These are phyloP conservation scores for Nannochloropsis gaditana DNA, from an alignment of 108 stramenopile genomes.

Conservation along the genomic window DNA sequence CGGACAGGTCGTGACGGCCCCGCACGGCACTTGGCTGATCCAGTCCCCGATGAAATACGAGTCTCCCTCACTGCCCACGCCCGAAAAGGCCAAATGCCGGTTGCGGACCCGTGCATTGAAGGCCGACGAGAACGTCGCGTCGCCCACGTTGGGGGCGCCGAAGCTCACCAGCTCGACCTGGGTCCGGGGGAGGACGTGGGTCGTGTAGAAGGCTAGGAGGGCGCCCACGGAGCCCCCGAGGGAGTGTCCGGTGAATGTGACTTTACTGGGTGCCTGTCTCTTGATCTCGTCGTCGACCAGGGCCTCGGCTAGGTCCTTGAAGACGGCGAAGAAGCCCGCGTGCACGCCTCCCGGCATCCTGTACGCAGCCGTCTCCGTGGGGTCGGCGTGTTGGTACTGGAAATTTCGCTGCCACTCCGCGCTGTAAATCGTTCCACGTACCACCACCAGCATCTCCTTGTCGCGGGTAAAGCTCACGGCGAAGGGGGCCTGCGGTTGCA, in stretches of 20 bases:
- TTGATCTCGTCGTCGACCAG: background rate
- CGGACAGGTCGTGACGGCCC: constrained; percentile 16
- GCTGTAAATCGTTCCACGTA: background rate
- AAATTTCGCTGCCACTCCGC: constrained; percentile 12
- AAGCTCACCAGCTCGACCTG: background rate
- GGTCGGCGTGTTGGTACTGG: constrained; percentile 4
- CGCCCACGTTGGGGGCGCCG: constrained; percentile 15
- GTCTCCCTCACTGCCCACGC: background rate
- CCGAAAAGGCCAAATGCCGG: constrained; percentile 4
- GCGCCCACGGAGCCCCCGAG: background rate
- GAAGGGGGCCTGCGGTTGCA: constrained; percentile 1
- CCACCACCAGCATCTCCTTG: background rate
- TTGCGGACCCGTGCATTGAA: background rate
- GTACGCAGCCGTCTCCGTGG: background rate
- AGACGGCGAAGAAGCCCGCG: constrained; percentile 14
- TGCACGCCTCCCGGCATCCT: background rate
- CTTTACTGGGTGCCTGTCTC: background rate
- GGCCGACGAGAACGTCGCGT: background rate
- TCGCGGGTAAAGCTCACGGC: background rate
- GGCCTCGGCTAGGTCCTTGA: background rate
- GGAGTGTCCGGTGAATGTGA: background rate
- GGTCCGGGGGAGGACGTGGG: background rate
- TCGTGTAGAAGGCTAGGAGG: background rate
- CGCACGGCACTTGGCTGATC: background rate
- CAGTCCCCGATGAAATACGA: background rate